These are phyloP conservation scores for Hansfordia pulvinata DNA, from an alignment of 2,329 filamentous ascomycete genomes.

Conservation along the genomic window DNA sequence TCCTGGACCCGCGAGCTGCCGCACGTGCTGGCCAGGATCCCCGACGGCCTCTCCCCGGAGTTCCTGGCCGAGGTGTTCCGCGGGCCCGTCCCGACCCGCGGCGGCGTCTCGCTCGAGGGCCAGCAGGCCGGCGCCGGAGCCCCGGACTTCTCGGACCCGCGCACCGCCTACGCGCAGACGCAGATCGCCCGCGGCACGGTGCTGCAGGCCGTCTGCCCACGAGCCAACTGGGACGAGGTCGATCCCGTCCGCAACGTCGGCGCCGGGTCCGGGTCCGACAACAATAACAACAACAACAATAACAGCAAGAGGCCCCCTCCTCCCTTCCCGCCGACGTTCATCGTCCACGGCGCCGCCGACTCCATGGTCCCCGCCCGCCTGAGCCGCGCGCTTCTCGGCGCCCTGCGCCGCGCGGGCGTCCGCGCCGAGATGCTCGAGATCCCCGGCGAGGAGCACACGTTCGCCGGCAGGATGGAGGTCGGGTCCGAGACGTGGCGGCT, in stretches of 20 bases:
- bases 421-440: conserved; percentile 21
- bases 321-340: conserved; percentile 23
- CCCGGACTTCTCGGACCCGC: conserved; percentile 20
- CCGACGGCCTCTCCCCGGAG: conserved; percentile 8
- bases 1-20: conserved; percentile 21
- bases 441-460: conserved; percentile 26
- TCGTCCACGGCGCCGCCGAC: conserved; percentile 24
- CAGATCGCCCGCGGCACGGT: conserved; percentile 25
- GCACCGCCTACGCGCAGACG: conserved; percentile 24
- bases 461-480: conserved; percentile 25
- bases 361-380: conserved; percentile 22
- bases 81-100: conserved; percentile 21
- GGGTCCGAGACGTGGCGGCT: conserved; percentile 19
- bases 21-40: conserved; percentile 14
- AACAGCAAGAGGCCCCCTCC: too few relatives aligned
- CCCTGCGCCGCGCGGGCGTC: conserved; percentile 15
- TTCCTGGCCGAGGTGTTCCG: conserved; percentile 22
- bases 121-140: conserved; percentile 13
- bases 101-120: conserved; percentile 25
- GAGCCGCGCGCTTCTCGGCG: conserved; percentile 16
- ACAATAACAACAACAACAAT: too few relatives aligned
- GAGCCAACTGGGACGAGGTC: conserved; percentile 12
- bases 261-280: too few relatives aligned
- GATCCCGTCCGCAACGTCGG: conserved; percentile 21
- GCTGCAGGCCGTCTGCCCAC: conserved; percentile 16